Base-by-base conservation (phyloP, 306 rosid species). In the Amphicarpaea edgeworthii region DNA sequence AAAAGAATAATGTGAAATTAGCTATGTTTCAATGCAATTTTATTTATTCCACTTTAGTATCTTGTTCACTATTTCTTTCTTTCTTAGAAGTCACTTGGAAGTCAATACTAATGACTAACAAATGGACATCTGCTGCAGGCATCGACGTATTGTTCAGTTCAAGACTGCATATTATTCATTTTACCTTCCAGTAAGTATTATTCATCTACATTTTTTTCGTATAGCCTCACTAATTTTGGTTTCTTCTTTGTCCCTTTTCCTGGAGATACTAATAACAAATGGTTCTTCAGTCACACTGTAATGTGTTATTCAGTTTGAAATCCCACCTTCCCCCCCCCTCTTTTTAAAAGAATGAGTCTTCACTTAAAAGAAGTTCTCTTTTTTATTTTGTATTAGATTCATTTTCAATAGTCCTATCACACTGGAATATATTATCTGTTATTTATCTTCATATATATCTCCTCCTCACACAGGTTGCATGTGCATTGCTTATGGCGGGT, bases 161-260 rank as follows among this genome's bases (percentile, higher is more conserved):
- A 95, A 95, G 85, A 92, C 99, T 15, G 92, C 91, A 32, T 95
- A 95, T 71, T 95, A 95, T 84, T 95, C 99, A 34, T 92, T 95
- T 80, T 95, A 95, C 86, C 97, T 92, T 68, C 97, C 97, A 9
- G 96, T 95, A 77, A 88, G 99, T 78, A 67, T 38, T 67, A 51
- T 12, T 34, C 47, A 57, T 38, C 41, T 38, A 70, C 51, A 64
- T 24, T 53, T 74, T 77, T 9, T 46, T 15, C 0, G 68, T 40
- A 28, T 30, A 16, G 11, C 68, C 73, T 67, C 38, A 14, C 28
- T 59, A 51, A 43, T 75, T 70, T 80, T 60, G 77, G 24, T 70
- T 67, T 80, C 42, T 43, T 81, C 46, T 62, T 47, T 73, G 42
- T 34, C 51, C 14, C 46, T 53, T 72, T 82, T 54, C 43, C 53